Evolutionary conservation across 116 monocot species (phyloP), one percentile per base, ranked within the genome.

Genomic region (Dioscorea cayenensis): DNA sequence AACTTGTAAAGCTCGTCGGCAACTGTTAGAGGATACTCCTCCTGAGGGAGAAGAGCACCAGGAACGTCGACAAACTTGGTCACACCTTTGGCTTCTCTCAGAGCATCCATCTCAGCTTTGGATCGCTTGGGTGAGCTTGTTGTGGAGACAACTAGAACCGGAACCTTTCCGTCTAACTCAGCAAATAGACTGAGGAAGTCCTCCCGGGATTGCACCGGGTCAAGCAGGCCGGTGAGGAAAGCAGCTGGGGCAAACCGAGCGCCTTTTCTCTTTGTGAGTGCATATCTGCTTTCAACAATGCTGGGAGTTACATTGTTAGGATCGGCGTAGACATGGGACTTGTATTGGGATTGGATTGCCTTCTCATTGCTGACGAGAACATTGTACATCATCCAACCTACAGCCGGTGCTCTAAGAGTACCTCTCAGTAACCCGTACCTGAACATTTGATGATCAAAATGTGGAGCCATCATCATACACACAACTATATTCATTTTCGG

Each of bases 351-450:
- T 74, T 85, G 72, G 66, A 95, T 92, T 1, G 95, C 71, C 58
- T 90, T 95, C 77, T 95, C 85, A 29, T 95, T 95, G 87, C 92
- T 95, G 28, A 95, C 92, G 8, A 95, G 89, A 62, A 89, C 71
- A 64, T 87, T 95, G 82, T 95, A 95, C 89, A 95, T 87, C 87
- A 92, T 85, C 92, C 89, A 89, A 66, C 95, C 95, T 3, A 95
- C 73, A 3, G 87, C 92, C 13, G 92, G 95, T 1, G 92, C 80
- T 61, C 90, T 83, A 23, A 95, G 75, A 17, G 95, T 89, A 21
- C 92, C 95, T 65, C 95, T 83, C 68, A 92, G 64, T 16, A 95
- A 73, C 12, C 89, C 95, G 71, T 90, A 95, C 78, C 95, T 95
- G 62, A 17, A 36, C 32, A 32, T 55, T 55, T 3, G 19, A 55